These are phyloP conservation scores for Tolypocladium ophioglossoides DNA, from an alignment of 2,329 filamentous ascomycete species.

Conservation along the genomic window DNA sequence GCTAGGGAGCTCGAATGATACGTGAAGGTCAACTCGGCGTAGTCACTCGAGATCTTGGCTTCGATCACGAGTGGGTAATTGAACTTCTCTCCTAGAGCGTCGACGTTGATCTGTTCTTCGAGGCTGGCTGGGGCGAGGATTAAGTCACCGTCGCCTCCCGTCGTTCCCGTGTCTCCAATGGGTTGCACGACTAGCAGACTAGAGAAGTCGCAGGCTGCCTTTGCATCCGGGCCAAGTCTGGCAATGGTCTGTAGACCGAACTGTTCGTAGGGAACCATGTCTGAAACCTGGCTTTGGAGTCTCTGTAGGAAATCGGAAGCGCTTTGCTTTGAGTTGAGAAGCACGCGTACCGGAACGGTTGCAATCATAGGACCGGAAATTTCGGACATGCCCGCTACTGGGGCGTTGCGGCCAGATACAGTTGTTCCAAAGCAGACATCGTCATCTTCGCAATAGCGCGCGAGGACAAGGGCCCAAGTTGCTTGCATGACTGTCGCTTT, in stretches of 20 bases:
- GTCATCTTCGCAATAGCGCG: conserved; percentile 7
- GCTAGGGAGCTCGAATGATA: neutral
- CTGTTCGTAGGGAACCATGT: conserved; percentile 8
- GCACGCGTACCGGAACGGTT: conserved; percentile 16
- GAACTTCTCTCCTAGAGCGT: conserved; percentile 1
- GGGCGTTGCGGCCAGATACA: conserved; percentile 16
- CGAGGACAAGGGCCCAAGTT: conserved; percentile 14
- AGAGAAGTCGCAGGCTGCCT: conserved; percentile 14
- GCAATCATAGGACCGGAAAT: conserved; percentile 19
- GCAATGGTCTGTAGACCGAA: conserved; percentile 11
- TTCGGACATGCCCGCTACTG: conserved; percentile 14
- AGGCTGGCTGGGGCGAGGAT: neutral
- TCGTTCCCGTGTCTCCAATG: neutral
- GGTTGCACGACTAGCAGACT: conserved; percentile 17
- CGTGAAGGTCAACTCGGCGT: neutral
- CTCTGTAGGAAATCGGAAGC: conserved; percentile 9
- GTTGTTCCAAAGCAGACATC: conserved; percentile 16
- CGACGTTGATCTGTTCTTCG: neutral
- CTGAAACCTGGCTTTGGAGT: conserved; percentile 1
- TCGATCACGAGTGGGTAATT: conserved; percentile 4
- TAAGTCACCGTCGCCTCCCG: too few relatives aligned
- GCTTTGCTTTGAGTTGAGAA: conserved; percentile 2
- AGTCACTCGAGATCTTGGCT: neutral
- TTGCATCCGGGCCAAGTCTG: conserved; percentile 7
- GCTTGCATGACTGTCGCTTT: conserved; percentile 11